A percentile compares a stretch with the other conserved stretches of the same genome.
These are phyloP conservation scores for Globisporangium uncinulatum DNA, from an alignment of 352 stramenopile species.

Conservation along the genomic window DNA sequence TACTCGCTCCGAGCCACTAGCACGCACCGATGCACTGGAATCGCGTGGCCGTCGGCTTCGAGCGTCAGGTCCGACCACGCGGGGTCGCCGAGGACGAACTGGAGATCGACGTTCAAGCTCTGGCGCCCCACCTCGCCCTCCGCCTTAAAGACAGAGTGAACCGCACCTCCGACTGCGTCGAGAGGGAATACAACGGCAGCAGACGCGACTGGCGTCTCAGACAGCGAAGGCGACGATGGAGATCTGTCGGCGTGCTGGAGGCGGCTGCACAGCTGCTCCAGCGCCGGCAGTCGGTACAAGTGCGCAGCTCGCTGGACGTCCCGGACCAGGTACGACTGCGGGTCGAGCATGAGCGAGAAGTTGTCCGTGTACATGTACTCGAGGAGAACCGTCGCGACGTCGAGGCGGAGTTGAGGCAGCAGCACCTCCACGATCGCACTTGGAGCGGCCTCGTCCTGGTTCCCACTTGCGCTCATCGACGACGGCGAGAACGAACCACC, in stretches of 20 bases:
- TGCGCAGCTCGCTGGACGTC: conserved; percentile 52
- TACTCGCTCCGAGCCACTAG: conserved; percentile 60
- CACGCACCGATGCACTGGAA: conserved; percentile 58
- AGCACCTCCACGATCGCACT: conserved; percentile 32
- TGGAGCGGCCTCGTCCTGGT: background rate
- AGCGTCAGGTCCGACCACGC: conserved; percentile 50
- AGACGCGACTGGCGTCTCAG: background rate
- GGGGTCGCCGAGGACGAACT: conserved; percentile 36
- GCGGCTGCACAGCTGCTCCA: conserved; percentile 32
- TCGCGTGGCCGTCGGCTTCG: conserved; percentile 32
- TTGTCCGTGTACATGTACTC: conserved; percentile 77
- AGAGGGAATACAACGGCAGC: background rate
- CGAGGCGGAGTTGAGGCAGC: conserved; percentile 37
- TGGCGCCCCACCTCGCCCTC: background rate
- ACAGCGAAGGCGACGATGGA: conserved; percentile 14
- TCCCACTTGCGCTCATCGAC: background rate
- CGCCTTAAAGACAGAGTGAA: no score
- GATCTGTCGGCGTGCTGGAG: conserved; percentile 9
- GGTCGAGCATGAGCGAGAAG: conserved; percentile 38
- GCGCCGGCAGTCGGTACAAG: conserved; percentile 30
- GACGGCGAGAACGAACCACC: background rate
- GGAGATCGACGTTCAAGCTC: conserved; percentile 37
- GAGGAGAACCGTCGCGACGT: conserved; percentile 48
- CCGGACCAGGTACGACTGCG: conserved; percentile 41
- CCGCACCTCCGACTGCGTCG: background rate